These are phyloP conservation scores for Lactifluus echinatus DNA, from an alignment of 768 basidiomycete species.

Conservation along the genomic window DNA sequence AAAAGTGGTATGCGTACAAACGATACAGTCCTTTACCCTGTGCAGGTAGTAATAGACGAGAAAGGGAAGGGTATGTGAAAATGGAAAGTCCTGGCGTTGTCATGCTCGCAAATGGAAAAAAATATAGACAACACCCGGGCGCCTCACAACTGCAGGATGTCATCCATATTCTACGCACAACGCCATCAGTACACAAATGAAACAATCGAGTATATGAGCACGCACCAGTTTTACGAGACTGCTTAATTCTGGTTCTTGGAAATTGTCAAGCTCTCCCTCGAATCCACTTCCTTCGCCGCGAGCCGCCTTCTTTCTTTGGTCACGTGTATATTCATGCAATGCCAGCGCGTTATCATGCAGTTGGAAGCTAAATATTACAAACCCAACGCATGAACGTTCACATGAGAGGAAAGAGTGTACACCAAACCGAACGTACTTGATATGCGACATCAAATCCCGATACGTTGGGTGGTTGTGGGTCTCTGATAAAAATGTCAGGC, in stretches of 20 bases:
- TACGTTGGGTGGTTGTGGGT: not conserved
- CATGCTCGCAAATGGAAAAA: not conserved
- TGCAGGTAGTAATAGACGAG: not conserved
- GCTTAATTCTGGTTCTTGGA: constrained; percentile 10
- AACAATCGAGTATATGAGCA: not conserved
- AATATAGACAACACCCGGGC: not conserved
- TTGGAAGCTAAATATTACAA: not conserved
- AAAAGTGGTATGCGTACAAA: not conserved
- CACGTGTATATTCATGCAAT: constrained; percentile 3
- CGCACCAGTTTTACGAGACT: constrained; percentile 11
- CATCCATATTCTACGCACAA: not conserved
- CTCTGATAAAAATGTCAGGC: constrained; percentile 8
- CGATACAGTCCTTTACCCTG: not conserved
- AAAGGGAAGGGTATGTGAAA: not conserved
- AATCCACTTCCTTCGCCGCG: not conserved
- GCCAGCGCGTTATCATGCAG: constrained; percentile 4
- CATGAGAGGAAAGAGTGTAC: not conserved
- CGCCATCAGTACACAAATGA: not conserved
- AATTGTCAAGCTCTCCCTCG: constrained; percentile 14
- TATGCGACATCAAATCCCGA: constrained; percentile 6
- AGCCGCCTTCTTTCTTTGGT: not conserved
- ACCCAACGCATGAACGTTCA: not conserved
- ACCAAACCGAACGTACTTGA: constrained; percentile 9
- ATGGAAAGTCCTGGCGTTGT: not conserved
- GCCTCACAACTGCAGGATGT: not conserved